phyloP scores from a whole-genome alignment of 495 filamentous ascomycete genomes.

The Aspergillus carlsbadensis region DNA sequence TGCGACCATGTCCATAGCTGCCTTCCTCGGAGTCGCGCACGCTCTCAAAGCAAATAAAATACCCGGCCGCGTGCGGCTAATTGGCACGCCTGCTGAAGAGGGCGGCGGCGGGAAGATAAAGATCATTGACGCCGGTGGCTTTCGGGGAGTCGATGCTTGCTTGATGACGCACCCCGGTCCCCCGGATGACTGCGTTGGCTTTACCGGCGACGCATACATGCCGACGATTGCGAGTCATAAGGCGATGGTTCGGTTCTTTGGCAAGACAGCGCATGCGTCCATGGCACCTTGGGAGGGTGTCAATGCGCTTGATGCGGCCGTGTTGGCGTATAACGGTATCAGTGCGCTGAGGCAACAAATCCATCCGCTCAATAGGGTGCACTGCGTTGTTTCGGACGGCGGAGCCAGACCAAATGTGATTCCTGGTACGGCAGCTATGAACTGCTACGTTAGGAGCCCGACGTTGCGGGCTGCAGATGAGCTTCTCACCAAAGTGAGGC shows the following conservation, averaged over 20 bases:
- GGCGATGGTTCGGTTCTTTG: not conserved
- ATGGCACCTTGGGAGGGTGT: not conserved
- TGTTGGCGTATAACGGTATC: not conserved
- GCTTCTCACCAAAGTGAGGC: not conserved
- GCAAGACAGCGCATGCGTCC: slow-evolving; percentile 1
- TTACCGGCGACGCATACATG: no score
- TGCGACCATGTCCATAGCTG: slow-evolving; percentile 53
- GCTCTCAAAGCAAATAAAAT: slow-evolving; percentile 24
- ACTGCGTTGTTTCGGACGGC: not conserved
- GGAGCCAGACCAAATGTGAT: not conserved
- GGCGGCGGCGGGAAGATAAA: slow-evolving; percentile 63
- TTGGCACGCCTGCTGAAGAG: slow-evolving; percentile 67
- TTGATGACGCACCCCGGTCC: no score
- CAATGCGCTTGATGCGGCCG: not conserved
- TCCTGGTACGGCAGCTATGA: not conserved
- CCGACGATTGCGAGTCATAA: no score
- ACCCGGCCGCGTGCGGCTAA: slow-evolving; percentile 52
- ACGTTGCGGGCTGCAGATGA: not conserved
- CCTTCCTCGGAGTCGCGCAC: slow-evolving; percentile 43
- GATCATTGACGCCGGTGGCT: slow-evolving; percentile 57
- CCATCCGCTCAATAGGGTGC: no score
- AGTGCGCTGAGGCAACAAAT: not conserved
- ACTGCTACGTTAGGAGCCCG: not conserved
- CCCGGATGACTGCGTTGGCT: no score
- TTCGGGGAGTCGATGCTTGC: slow-evolving; percentile 20